Base-by-base conservation (phyloP, 352 stramenopile species). In the Pilasporangium apinafurcum region DNA sequence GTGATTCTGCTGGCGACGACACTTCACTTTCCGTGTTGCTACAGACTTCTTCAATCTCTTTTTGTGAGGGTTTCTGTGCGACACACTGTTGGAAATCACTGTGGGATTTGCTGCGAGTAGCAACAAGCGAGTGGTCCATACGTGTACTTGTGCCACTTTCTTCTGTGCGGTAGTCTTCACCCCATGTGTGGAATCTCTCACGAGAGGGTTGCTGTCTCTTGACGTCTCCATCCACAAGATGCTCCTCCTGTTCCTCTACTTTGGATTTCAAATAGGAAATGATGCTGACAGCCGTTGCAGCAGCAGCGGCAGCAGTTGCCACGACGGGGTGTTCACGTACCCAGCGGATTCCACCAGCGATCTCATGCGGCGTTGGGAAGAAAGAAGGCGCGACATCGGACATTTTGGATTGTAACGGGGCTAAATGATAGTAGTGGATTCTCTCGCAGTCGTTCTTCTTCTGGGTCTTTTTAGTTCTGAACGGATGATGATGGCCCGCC, bases 301-400 rank as follows among this genome's bases (percentile, higher is more conserved):
- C 77, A 12, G 78, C 78, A 0, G 72, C 71, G 4, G 77, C 75
- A 7, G 77, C 77, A 4, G 77, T 86, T 34, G 65, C 74, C 29
- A 90, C 69, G 3, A 90, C 65, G 2, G 78, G 78, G 50, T 90
- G 74, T 27, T 84, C 68, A 42, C 65, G 67, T 39, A 91, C 62
- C 75, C 75, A 91, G 43, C 68, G 72, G 20, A 91, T 41, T 24
- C 75, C 76, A 17, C 68, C 70, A n/a, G 75, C 76, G 53, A 91
- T 86, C 50, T 91, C 78, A 36, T 68, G 66, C 24, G 78, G 72
- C 37, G 78, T 91, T 25, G 78, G 78, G 60, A 91, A 91, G 62
- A 91, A 91, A 13, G 68, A 85, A 7, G 77, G 68, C 52, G 56
- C 59, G 26, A 85, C 59, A 48, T 85, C 71, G 14, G 64, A 76